These are phyloP conservation scores for Coprinopsis marcescibilis DNA, from an alignment of 768 basidiomycete species.

Conservation along the genomic window DNA sequence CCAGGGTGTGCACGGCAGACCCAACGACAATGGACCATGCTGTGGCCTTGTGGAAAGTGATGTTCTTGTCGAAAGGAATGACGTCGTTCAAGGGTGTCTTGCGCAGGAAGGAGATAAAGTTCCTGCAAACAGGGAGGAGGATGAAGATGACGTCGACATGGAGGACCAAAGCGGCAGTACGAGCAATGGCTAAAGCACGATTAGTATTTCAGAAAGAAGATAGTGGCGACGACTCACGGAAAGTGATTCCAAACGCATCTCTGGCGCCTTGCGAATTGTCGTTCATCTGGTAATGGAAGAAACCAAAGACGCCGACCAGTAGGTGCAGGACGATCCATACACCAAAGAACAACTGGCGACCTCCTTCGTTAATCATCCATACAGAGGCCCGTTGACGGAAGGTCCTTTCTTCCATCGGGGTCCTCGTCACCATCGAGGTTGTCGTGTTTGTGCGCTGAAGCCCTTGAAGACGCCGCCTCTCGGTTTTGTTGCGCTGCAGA, in stretches of 20 bases:
- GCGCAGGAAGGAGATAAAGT: conserved; percentile 86
- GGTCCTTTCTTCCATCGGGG: conserved; percentile 31
- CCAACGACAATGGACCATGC: conserved; percentile 87
- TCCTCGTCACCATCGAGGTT: conserved; percentile 18
- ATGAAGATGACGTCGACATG: conserved; percentile 93
- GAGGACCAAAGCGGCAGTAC: conserved; percentile 82
- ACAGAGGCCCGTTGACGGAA: conserved; percentile 44
- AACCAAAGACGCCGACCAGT: conserved; percentile 71
- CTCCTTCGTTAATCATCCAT: conserved; percentile 97
- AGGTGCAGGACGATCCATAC: conserved; percentile 78
- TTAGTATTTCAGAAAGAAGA: conserved; percentile 25
- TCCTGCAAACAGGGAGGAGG: conserved; percentile 91
- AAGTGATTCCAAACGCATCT: conserved; percentile 67
- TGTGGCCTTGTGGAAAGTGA: conserved; percentile 85
- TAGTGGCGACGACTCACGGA: conserved; percentile 46
- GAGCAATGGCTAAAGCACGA: conserved; percentile 64
- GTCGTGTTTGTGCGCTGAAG: conserved; percentile 59
- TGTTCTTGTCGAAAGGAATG: conserved; percentile 92
- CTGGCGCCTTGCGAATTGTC: conserved; percentile 72
- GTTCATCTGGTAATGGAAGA: conserved; percentile 71
- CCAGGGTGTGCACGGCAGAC: conserved; percentile 67
- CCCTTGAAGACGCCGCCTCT: conserved; percentile 78
- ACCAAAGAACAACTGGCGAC: conserved; percentile 70
- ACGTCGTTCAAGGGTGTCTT: conserved; percentile 78
- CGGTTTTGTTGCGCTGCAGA: conserved; percentile 82